Conservation (phyloP, 768 basidiomycete genomes). For the Pisolithus albus region DNA sequence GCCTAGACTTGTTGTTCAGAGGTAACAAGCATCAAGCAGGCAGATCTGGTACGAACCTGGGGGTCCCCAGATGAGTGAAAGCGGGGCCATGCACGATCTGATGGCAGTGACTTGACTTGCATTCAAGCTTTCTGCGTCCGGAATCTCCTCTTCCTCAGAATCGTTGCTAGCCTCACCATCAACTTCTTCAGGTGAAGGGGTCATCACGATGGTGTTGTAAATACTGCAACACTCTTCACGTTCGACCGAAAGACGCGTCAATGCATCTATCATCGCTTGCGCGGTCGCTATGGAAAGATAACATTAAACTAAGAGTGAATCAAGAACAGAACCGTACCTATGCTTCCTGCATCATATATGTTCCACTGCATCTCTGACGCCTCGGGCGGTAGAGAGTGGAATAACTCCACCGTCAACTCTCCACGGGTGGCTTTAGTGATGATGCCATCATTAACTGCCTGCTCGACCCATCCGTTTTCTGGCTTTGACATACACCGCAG, state of each 20-base stretch:
- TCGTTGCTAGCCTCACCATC: neutral
- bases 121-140: slow-evolving; percentile 33
- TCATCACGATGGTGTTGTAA: slow-evolving; percentile 38
- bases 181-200: slow-evolving; percentile 18
- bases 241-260: slow-evolving; percentile 41
- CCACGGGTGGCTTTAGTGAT: slow-evolving; percentile 48
- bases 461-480: slow-evolving; percentile 40
- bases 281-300: slow-evolving; percentile 41
- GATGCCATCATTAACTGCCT: slow-evolving; percentile 51
- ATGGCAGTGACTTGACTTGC: slow-evolving; percentile 50
- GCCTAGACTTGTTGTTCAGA: slow-evolving; percentile 29
- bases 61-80: slow-evolving; percentile 65
- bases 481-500: slow-evolving; percentile 52
- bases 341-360: slow-evolving; percentile 55
- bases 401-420: slow-evolving; percentile 46
- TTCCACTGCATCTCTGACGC: slow-evolving; percentile 55
- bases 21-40: neutral
- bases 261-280: slow-evolving; percentile 59
- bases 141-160: slow-evolving; percentile 10
- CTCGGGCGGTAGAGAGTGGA: slow-evolving; percentile 58
- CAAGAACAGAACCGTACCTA: slow-evolving; percentile 31
- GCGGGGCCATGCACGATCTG: slow-evolving; percentile 33
- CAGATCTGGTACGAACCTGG: slow-evolving; percentile 36
- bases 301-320: neutral
- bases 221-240: slow-evolving; percentile 42